These are phyloP conservation scores for Limnanthes douglasii DNA, from an alignment of 345 rosid genomes.

Conservation along the genomic window DNA sequence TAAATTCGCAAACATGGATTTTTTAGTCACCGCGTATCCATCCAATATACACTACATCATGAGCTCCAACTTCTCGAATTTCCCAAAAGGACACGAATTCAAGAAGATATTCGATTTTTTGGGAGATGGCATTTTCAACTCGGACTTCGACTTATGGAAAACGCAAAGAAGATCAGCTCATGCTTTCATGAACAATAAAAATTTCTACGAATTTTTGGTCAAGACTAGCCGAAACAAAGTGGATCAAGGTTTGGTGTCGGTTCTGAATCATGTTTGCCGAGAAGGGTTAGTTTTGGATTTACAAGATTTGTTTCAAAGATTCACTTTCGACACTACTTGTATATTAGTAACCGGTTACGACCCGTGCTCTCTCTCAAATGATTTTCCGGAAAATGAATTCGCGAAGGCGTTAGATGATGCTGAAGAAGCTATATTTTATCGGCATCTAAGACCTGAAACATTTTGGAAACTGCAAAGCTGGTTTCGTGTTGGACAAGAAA, in stretches of 20 bases:
- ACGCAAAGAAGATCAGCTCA: constrained; percentile 9
- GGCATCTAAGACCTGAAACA: constrained; percentile 5
- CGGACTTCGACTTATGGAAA: constrained; percentile 9
- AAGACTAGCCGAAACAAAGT: neutral
- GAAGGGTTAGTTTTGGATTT: constrained; percentile 6
- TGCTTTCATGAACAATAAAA: constrained; percentile 3
- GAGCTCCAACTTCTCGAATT: constrained; percentile 10
- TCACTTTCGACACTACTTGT: constrained; percentile 4
- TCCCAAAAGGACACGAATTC: constrained; percentile 5
- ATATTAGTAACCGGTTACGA: constrained; percentile 7
- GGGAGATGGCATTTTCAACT: constrained; percentile 13
- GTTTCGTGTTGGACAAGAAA: constrained; percentile 13
- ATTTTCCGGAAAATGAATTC: constrained; percentile 4
- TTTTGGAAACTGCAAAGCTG: constrained; percentile 10
- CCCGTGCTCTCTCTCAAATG: constrained; percentile 6
- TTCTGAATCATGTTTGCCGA: constrained; percentile 1
- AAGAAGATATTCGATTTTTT: constrained; percentile 7
- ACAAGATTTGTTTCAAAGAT: constrained; percentile 11
- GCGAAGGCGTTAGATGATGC: constrained; percentile 8
- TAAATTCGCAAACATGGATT: constrained; percentile 6
- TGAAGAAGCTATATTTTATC: constrained; percentile 4
- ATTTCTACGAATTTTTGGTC: neutral
- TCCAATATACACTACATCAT: constrained; percentile 3
- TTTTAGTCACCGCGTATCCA: constrained; percentile 7
- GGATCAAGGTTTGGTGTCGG: neutral